Conservation (phyloP, 192 early-diverging fungal genomes). For the Mortierella claussenii region DNA sequence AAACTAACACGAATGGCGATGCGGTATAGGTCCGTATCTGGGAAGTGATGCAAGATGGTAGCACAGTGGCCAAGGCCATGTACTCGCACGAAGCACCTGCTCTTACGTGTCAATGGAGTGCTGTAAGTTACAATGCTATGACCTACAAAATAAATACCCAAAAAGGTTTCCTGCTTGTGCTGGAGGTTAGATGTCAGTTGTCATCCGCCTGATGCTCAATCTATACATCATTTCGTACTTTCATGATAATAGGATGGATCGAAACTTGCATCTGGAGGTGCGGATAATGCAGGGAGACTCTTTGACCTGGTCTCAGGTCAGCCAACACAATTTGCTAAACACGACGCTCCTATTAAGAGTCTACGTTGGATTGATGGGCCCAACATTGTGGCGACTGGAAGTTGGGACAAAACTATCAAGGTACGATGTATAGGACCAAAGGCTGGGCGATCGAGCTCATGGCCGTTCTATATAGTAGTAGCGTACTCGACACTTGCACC, state of each 20-base stretch:
- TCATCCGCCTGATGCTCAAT: not conserved
- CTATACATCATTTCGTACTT: not conserved
- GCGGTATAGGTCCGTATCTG: conserved; percentile 92
- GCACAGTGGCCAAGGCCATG: conserved; percentile 81
- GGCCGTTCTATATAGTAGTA: no score
- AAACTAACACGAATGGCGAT: no score
- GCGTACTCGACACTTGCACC: not conserved
- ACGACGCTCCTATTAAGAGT: conserved; percentile 90
- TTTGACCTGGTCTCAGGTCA: conserved; percentile 87
- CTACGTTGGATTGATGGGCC: conserved; percentile 79
- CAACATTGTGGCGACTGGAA: conserved; percentile 86
- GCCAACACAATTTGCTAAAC: conserved; percentile 85
- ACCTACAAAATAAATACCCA: no score
- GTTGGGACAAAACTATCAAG: conserved; percentile 96
- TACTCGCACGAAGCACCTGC: conserved; percentile 89
- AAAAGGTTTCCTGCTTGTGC: not conserved
- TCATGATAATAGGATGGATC: conserved; percentile 79
- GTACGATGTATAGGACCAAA: no score
- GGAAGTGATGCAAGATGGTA: conserved; percentile 87
- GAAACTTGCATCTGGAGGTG: conserved; percentile 89
- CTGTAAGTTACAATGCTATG: no score
- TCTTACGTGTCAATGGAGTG: conserved; percentile 85
- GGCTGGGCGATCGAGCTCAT: not conserved
- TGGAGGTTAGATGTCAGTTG: not conserved
- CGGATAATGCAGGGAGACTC: conserved; percentile 88